Percentiles rank a stretch among this genome's conserved stretches.
These are phyloP conservation scores for Lentinula aciculospora DNA, from an alignment of 768 basidiomycete genomes.

Conservation along the genomic window DNA sequence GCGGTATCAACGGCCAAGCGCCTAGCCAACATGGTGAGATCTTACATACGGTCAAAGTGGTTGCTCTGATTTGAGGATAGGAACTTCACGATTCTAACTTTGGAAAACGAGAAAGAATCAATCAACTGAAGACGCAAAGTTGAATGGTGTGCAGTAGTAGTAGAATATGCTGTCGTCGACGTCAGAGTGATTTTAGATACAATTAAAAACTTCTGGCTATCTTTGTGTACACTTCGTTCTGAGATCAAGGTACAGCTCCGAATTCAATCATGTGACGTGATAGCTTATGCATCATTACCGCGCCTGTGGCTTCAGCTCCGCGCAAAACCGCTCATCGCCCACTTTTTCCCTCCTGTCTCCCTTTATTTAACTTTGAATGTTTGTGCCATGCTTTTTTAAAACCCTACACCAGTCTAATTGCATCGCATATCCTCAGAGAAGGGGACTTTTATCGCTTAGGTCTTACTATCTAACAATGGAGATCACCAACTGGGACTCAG, in stretches of 20 bases:
- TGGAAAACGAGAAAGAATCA: slow-evolving; percentile 82
- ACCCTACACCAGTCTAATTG: background rate
- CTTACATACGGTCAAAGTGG: background rate
- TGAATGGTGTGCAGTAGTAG: no score
- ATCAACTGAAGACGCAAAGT: slow-evolving; percentile 50
- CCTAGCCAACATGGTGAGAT: slow-evolving; percentile 82
- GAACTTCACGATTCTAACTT: slow-evolving; percentile 87
- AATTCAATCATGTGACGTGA: background rate
- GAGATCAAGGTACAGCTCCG: no score
- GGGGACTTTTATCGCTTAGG: background rate
- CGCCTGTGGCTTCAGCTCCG: background rate
- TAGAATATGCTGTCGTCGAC: no score
- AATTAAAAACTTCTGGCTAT: no score
- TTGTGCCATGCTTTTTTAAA: background rate
- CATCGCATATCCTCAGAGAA: background rate
- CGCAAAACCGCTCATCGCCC: background rate
- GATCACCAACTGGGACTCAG: slow-evolving; percentile 53
- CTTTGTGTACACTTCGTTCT: no score
- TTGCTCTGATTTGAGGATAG: slow-evolving; percentile 24
- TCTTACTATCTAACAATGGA: slow-evolving; percentile 27
- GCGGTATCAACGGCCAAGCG: slow-evolving; percentile 90
- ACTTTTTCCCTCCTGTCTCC: slow-evolving; percentile 12
- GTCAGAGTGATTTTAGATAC: no score
- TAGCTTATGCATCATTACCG: background rate
- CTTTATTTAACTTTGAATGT: background rate